Percentiles rank a stretch among this genome's conserved stretches.
phyloP scores from a whole-genome alignment of 1,284 basidiomycete species.

The Cryptococcus sp. region DNA sequence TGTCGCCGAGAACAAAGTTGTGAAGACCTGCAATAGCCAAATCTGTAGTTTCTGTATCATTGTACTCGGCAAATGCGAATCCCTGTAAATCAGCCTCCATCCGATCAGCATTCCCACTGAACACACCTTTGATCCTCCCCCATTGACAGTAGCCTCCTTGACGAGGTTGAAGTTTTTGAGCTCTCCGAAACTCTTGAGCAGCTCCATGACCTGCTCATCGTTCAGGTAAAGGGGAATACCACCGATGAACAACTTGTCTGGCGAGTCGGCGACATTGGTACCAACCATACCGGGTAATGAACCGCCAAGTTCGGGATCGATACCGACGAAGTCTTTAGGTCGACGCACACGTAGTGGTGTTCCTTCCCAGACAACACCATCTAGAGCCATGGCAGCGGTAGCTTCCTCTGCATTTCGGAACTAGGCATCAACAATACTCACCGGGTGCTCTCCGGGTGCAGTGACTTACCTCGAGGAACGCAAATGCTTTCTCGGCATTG shows the following conservation, averaged over 20 bases:
- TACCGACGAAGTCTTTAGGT: constrained; percentile 84
- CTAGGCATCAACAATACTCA: constrained; percentile 50
- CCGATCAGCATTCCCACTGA: background rate
- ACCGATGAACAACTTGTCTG: constrained; percentile 97
- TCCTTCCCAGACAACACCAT: constrained; percentile 91
- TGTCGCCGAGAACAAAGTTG: constrained; percentile 96
- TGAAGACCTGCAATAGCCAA: constrained; percentile 94
- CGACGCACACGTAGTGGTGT: constrained; percentile 89
- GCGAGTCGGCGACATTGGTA: constrained; percentile 94
- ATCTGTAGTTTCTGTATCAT: constrained; percentile 82
- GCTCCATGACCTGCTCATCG: constrained; percentile 96
- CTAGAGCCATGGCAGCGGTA: constrained; percentile 91
- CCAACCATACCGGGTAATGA: constrained; percentile 91
- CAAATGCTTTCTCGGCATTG: constrained; percentile 97
- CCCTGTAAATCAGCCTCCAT: constrained; percentile 53
- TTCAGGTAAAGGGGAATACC: constrained; percentile 91
- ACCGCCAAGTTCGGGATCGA: constrained; percentile 47
- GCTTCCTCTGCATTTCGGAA: constrained; percentile 96
- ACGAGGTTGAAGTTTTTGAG: constrained; percentile 97
- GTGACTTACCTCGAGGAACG: constrained; percentile 78
- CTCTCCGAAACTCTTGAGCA: constrained; percentile 95
- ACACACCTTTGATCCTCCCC: constrained; percentile 77
- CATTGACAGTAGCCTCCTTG: constrained; percentile 72
- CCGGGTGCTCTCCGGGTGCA: background rate
- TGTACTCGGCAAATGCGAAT: constrained; percentile 98